Evolutionary conservation across 2,329 filamentous ascomycete species (phyloP).

Genomic region (Fusarium sp.): DNA sequence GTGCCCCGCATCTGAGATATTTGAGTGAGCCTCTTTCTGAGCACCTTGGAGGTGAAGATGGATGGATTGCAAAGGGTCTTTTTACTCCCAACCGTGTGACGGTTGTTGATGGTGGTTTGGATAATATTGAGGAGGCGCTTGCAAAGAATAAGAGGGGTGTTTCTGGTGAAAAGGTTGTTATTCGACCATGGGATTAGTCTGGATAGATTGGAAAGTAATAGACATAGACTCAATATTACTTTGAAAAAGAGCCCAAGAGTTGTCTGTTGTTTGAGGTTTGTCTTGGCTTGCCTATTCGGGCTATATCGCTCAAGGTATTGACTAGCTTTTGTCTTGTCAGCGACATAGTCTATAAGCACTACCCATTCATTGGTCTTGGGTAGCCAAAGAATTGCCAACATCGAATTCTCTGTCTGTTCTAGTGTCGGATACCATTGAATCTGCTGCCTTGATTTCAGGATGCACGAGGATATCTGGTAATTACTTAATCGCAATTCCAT

Average conservation of each 20-base stretch:
- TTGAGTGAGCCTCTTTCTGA: slow-evolving; percentile 47
- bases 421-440: neutral
- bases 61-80: slow-evolving; percentile 47
- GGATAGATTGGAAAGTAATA: neutral
- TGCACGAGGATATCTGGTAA: neutral
- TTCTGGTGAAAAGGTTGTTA: slow-evolving; percentile 44
- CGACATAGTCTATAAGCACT: neutral
- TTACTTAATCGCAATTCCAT: neutral
- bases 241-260: neutral
- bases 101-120: slow-evolving; percentile 47
- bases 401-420: neutral
- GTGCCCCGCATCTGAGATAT: slow-evolving; percentile 42
- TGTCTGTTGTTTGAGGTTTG: neutral
- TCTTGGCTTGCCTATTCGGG: neutral
- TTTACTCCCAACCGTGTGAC: slow-evolving; percentile 46
- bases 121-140: slow-evolving; percentile 40
- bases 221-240: neutral
- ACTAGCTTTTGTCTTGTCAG: neutral
- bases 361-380: neutral
- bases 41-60: slow-evolving; percentile 45
- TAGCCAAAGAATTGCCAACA: neutral
- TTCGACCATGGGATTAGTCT: slow-evolving; percentile 23
- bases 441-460: neutral
- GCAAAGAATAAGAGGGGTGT: slow-evolving; percentile 44
- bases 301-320: neutral